phyloP scores from a whole-genome alignment of 345 rosid genomes.

The Lumnitzera littorea region DNA sequence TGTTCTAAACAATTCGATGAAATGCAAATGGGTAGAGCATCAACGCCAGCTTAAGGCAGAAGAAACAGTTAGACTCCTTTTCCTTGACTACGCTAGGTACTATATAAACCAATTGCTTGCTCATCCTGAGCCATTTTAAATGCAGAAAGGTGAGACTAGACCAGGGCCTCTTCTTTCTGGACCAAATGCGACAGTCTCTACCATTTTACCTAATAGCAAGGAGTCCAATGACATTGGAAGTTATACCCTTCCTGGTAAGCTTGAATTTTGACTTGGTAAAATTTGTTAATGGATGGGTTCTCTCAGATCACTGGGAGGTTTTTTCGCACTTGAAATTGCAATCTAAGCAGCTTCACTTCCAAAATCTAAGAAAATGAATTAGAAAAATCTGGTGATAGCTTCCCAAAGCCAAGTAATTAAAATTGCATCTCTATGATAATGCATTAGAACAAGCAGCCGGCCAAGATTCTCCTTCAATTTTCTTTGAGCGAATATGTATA shows the following conservation, averaged over 20 bases:
- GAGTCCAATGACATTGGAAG: slow-evolving; percentile 41
- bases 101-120: background rate
- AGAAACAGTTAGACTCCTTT: background rate
- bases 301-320: background rate
- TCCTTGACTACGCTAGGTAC: background rate
- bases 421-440: too few relatives aligned
- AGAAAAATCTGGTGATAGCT: too few relatives aligned
- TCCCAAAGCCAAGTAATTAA: too few relatives aligned
- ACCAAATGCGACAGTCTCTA: slow-evolving; percentile 24
- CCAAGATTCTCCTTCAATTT: too few relatives aligned
- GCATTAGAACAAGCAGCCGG: too few relatives aligned
- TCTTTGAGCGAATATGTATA: too few relatives aligned
- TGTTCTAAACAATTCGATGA: slow-evolving; percentile 36
- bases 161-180: slow-evolving; percentile 26
- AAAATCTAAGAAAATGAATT: too few relatives aligned
- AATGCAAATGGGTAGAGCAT: slow-evolving; percentile 69
- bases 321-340: background rate
- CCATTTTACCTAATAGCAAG: slow-evolving; percentile 31
- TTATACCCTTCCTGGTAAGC: slow-evolving; percentile 51
- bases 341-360: too few relatives aligned
- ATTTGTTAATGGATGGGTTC: slow-evolving; percentile 8
- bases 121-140: slow-evolving; percentile 7
- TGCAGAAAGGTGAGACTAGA: slow-evolving; percentile 42
- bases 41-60: slow-evolving; percentile 53
- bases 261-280: slow-evolving; percentile 13